phyloP scores from a whole-genome alignment of 2,329 filamentous ascomycete species.

The Blumeria graminis region DNA sequence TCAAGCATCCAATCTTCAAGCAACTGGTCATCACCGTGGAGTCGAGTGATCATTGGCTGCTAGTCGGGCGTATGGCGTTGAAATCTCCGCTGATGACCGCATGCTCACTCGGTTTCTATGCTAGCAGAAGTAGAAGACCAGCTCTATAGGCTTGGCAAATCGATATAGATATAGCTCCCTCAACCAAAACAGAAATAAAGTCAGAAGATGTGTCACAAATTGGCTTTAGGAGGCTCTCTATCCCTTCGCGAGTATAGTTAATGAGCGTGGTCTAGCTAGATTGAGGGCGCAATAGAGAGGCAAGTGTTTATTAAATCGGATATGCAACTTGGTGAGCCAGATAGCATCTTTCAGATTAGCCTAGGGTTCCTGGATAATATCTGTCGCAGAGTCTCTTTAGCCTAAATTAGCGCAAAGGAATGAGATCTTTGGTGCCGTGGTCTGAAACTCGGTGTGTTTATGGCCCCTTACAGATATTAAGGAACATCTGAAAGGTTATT shows the following conservation, averaged over 20 bases:
- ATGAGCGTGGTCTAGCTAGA: background rate
- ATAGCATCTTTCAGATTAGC: background rate
- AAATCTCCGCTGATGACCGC: too few relatives aligned
- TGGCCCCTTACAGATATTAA: too few relatives aligned
- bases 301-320: background rate
- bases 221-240: background rate
- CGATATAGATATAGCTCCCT: background rate
- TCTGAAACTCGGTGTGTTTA: too few relatives aligned
- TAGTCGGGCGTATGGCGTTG: too few relatives aligned
- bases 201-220: background rate
- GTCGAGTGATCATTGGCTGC: too few relatives aligned
- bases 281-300: background rate
- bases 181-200: background rate
- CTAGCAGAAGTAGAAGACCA: background rate
- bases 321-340: background rate
- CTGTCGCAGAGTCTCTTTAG: background rate
- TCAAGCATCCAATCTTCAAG: background rate
- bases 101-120: background rate
- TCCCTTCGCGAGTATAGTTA: background rate
- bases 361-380: background rate
- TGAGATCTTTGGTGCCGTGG: too few relatives aligned
- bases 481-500: too few relatives aligned
- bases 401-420: too few relatives aligned
- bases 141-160: background rate
- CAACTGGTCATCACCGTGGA: background rate